Conservation (phyloP, 23 red algal genomes). For the Chondrus crispus region DNA sequence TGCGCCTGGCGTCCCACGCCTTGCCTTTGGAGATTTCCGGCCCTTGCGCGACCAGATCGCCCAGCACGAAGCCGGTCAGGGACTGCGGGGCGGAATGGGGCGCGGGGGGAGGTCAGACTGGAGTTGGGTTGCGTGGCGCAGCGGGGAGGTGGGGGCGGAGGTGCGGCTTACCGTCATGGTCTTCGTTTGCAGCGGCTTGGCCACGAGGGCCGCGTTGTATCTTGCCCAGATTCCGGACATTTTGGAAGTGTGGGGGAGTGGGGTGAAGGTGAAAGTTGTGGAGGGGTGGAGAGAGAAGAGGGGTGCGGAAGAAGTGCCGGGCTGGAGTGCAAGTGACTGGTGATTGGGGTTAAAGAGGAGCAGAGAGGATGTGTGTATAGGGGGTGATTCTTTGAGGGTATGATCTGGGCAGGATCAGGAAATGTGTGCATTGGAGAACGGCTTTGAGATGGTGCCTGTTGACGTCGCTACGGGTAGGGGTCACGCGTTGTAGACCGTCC, state of each 20-base stretch:
- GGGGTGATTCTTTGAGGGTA: too few relatives aligned
- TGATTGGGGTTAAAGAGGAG: too few relatives aligned
- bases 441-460: too few relatives aligned
- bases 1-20: constrained; percentile 87
- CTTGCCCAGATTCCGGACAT: constrained; percentile 96
- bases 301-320: too few relatives aligned
- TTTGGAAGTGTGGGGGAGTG: background rate
- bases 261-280: background rate
- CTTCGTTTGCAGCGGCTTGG: constrained; percentile 91
- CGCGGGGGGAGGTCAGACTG: background rate
- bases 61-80: constrained; percentile 90
- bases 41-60: constrained; percentile 98
- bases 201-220: constrained; percentile 85
- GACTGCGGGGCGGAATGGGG: constrained; percentile 28
- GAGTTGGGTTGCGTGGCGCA: background rate
- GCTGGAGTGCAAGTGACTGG: too few relatives aligned
- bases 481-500: too few relatives aligned
- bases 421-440: too few relatives aligned
- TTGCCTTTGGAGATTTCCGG: constrained; percentile 84
- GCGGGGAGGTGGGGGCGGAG: background rate
- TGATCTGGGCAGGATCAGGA: too few relatives aligned
- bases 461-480: too few relatives aligned
- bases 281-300: background rate
- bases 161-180: constrained; percentile 88
- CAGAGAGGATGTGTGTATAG: too few relatives aligned